A percentile compares a stretch with the other conserved stretches of the same genome.
These are phyloP conservation scores for Mycotypha africana DNA, from an alignment of 371 early-diverging fungal genomes.

Conservation along the genomic window DNA sequence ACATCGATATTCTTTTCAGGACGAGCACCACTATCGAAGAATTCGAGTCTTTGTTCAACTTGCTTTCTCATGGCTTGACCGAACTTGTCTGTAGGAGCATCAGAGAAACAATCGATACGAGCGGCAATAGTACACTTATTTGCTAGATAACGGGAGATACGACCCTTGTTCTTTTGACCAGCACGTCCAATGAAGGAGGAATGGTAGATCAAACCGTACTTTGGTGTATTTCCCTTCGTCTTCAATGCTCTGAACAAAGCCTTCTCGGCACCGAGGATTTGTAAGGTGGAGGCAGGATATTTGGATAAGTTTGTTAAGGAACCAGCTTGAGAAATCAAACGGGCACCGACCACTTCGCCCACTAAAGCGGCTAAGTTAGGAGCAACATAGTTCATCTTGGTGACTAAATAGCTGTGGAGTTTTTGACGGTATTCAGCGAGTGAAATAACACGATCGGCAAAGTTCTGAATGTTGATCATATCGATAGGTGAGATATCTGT, in stretches of 20 bases:
- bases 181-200: slow-evolving; percentile 94
- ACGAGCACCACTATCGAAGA: slow-evolving; percentile 86
- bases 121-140: slow-evolving; percentile 98
- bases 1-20: slow-evolving; percentile 92
- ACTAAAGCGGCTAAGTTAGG: slow-evolving; percentile 98
- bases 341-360: slow-evolving; percentile 95
- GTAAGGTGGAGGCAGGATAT: slow-evolving; percentile 97
- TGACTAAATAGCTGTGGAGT: slow-evolving; percentile 86
- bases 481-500: slow-evolving; percentile 90
- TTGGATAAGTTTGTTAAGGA: slow-evolving; percentile 96
- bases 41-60: slow-evolving; percentile 94
- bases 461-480: slow-evolving; percentile 90
- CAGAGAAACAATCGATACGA: slow-evolving; percentile 95
- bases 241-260: slow-evolving; percentile 98
- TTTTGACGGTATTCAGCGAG: slow-evolving; percentile 90
- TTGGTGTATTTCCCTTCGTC: slow-evolving; percentile 97
- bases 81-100: slow-evolving; percentile 83
- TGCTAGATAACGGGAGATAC: slow-evolving; percentile 96
- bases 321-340: slow-evolving; percentile 95
- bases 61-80: slow-evolving; percentile 95
- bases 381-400: slow-evolving; percentile 95
- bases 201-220: slow-evolving; percentile 98
- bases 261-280: slow-evolving; percentile 99
- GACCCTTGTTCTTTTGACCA: slow-evolving; percentile 96
- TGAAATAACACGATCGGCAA: slow-evolving; percentile 90